These are phyloP conservation scores for Colletotrichum eremochloae DNA, from an alignment of 2,329 filamentous ascomycete genomes.

Conservation along the genomic window DNA sequence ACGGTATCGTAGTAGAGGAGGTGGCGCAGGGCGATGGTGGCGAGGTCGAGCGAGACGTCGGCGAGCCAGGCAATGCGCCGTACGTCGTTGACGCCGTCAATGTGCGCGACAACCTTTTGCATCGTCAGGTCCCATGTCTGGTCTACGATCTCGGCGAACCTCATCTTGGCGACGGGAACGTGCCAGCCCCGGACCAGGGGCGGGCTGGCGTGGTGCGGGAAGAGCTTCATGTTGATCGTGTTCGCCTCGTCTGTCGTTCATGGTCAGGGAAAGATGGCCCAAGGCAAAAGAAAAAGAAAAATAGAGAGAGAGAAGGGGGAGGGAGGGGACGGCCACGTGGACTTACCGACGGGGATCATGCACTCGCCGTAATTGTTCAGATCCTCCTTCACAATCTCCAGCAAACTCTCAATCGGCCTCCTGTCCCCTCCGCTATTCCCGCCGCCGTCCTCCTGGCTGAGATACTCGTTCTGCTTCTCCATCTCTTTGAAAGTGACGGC, in stretches of 20 bases:
- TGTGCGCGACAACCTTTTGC: conserved; percentile 83
- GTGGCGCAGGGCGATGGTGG: conserved; percentile 88
- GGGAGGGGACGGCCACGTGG: not conserved
- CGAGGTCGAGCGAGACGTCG: conserved; percentile 88
- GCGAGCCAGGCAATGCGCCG: conserved; percentile 87
- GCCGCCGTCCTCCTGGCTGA: conserved; percentile 71
- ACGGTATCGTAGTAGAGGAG: conserved; percentile 94
- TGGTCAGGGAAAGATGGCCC: conserved; percentile 34
- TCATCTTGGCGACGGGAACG: conserved; percentile 83
- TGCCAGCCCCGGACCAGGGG: conserved; percentile 88
- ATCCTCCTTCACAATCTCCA: conserved; percentile 87
- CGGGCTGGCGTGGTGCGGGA: conserved; percentile 83
- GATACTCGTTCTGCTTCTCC: conserved; percentile 90
- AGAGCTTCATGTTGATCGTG: conserved; percentile 96
- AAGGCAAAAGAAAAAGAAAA: not conserved
- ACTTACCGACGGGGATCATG: conserved; percentile 93
- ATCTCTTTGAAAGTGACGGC: conserved; percentile 88
- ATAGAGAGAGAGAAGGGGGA: no score
- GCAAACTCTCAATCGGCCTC: conserved; percentile 83
- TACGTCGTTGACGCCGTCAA: conserved; percentile 93
- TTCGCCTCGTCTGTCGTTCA: conserved; percentile 81
- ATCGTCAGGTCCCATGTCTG: conserved; percentile 82
- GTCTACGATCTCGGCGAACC: conserved; percentile 73
- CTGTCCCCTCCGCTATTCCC: conserved; percentile 48
- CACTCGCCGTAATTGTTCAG: conserved; percentile 97